phyloP scores from a whole-genome alignment of 306 rosid species.

The Lathyrus tuberosus region DNA sequence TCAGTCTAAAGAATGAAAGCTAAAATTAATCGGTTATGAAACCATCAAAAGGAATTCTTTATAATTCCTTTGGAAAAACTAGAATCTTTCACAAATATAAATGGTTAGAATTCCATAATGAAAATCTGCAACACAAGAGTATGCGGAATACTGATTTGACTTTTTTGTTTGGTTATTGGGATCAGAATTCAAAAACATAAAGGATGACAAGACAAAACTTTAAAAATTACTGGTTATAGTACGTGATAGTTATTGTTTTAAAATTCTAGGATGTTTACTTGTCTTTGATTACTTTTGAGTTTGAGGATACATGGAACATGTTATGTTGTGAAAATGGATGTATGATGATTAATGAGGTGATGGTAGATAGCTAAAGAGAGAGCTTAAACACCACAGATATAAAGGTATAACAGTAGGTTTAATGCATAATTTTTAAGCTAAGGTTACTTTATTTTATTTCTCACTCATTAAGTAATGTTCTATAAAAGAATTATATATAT shows the following conservation, averaged over 20 bases:
- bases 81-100: slow-evolving; percentile 41
- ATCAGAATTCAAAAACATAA: slow-evolving; percentile 29
- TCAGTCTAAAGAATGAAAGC: slow-evolving; percentile 23
- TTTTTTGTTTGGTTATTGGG: slow-evolving; percentile 9
- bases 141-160: background rate
- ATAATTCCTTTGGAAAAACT: slow-evolving; percentile 38
- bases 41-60: slow-evolving; percentile 39
- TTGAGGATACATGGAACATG: slow-evolving; percentile 42
- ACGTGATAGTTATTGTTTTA: slow-evolving; percentile 16
- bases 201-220: slow-evolving; percentile 32
- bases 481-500: no score
- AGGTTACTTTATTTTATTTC: background rate
- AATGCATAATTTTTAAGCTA: slow-evolving; percentile 24
- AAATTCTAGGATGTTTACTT: slow-evolving; percentile 42
- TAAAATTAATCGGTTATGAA: slow-evolving; percentile 36
- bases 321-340: slow-evolving; percentile 34
- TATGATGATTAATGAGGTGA: slow-evolving; percentile 38
- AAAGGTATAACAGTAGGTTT: slow-evolving; percentile 22
- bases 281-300: slow-evolving; percentile 37
- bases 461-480: no score
- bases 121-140: slow-evolving; percentile 23
- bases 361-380: slow-evolving; percentile 31
- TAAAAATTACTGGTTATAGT: slow-evolving; percentile 29
- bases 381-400: slow-evolving; percentile 44
- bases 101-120: slow-evolving; percentile 48